phyloP scores from a whole-genome alignment of 1,284 basidiomycete species.

The Tylopilus sp. region DNA sequence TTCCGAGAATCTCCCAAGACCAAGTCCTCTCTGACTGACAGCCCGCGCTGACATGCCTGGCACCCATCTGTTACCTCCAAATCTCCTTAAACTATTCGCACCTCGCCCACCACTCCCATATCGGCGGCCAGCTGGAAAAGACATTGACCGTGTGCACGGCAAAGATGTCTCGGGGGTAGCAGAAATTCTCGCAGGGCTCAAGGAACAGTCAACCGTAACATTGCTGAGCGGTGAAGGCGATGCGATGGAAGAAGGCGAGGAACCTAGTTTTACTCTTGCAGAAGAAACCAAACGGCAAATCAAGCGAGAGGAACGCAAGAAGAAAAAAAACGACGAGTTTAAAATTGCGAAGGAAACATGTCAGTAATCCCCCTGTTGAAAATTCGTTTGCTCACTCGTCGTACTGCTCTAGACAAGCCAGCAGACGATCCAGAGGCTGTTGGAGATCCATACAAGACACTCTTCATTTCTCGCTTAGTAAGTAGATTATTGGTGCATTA shows the following conservation, averaged over 20 bases:
- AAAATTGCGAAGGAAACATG: slow-evolving; percentile 80
- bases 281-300: slow-evolving; percentile 79
- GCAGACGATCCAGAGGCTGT: slow-evolving; percentile 88
- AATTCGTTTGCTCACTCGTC: slow-evolving; percentile 10
- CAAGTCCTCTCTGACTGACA: slow-evolving; percentile 9
- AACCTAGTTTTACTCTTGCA: slow-evolving; percentile 70
- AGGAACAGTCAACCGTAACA: slow-evolving; percentile 70
- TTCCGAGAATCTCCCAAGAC: background rate
- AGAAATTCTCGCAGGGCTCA: slow-evolving; percentile 65
- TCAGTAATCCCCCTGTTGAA: slow-evolving; percentile 39
- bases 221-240: slow-evolving; percentile 56
- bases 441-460: slow-evolving; percentile 97
- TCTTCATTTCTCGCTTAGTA: slow-evolving; percentile 93
- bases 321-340: slow-evolving; percentile 76
- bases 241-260: slow-evolving; percentile 76
- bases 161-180: slow-evolving; percentile 77
- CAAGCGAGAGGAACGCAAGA: slow-evolving; percentile 75
- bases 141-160: slow-evolving; percentile 67
- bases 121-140: slow-evolving; percentile 76
- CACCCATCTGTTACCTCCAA: slow-evolving; percentile 87
- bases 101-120: slow-evolving; percentile 87
- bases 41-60: slow-evolving; percentile 56
- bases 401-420: slow-evolving; percentile 69
- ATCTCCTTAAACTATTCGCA: slow-evolving; percentile 91
- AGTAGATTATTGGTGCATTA: slow-evolving; percentile 20